Percentiles rank a stretch among this genome's conserved stretches.
phyloP scores from a whole-genome alignment of 2,329 filamentous ascomycete genomes.

The Coniochaeta sp. region DNA sequence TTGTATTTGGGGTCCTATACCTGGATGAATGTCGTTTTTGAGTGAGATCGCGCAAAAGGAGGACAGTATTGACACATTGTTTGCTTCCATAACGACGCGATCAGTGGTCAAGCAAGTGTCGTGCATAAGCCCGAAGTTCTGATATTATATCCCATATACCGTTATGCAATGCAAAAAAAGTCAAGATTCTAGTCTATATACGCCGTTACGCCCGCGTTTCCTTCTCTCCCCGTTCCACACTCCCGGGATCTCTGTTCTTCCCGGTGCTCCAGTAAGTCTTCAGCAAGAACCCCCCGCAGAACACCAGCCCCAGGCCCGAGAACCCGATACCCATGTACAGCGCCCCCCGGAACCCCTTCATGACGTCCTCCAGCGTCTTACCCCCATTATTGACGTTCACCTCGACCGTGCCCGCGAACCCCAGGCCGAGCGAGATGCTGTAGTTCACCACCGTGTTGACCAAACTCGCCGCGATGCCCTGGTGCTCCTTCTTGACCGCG shows the following conservation, averaged over 20 bases:
- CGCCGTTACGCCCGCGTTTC: neutral
- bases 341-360: slow-evolving; percentile 13
- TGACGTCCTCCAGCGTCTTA: slow-evolving; percentile 10
- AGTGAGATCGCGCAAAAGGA: too few species aligned
- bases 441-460: slow-evolving; percentile 53
- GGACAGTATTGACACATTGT: too few species aligned
- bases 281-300: slow-evolving; percentile 11
- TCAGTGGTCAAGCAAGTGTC: too few species aligned
- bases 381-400: slow-evolving; percentile 26
- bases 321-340: slow-evolving; percentile 16
- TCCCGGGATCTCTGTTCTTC: neutral
- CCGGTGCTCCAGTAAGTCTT: neutral
- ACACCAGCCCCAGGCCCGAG: slow-evolving; percentile 11
- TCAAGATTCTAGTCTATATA: too few species aligned
- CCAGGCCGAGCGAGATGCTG: slow-evolving; percentile 46
- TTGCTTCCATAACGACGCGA: too few species aligned
- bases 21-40: too few species aligned
- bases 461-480: slow-evolving; percentile 30
- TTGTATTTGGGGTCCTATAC: too few species aligned
- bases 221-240: neutral
- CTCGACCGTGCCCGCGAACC: slow-evolving; percentile 47
- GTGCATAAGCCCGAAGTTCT: too few species aligned
- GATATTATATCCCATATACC: too few species aligned
- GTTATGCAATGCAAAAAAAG: too few species aligned
- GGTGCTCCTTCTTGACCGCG: slow-evolving; percentile 19